Base-by-base conservation (phyloP, 768 basidiomycete species). In the Kwoniella newhampshirensis region DNA sequence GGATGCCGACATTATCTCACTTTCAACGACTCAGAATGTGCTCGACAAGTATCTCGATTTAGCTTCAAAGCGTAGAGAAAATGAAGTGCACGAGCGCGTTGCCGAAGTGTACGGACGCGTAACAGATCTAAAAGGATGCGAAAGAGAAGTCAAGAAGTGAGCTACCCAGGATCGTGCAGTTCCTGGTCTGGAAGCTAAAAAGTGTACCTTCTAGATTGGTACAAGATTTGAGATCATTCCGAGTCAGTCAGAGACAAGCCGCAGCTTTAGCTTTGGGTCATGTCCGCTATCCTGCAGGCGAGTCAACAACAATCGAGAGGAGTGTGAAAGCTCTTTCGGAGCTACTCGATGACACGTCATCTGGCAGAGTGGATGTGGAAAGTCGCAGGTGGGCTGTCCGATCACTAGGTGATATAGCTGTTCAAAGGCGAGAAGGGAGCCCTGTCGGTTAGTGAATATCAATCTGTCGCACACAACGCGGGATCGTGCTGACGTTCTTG, bases 1-100 rank as follows among this genome's bases (percentile, higher is more conserved):
- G n/a, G 67, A 75, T 15, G 75, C 78, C 5, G 86, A 87, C 78
- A 82, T 54, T 75, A 15, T 64, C 5, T 13, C 18, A 2, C 13
- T 6, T 2, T 77, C n/a, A 3, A 59, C 78, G 13, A 69, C 78
- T 47, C 62, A 78, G 37, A 35, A 37, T 6, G 58, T 68, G 25
- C 77, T 94, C 13, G 55, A 64, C 18, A 60, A 56, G 13, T 60
- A 60, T 39, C 76, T 92, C 36, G 86, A 91, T 66, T 78, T 81
- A 52, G 84, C 86, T 17, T 78, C 93, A 57, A 87, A 86, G 75
- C 85, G 89, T 70, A 80, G 85, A 58, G 82, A 78, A 42, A 66
- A 72, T 1, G 67, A 75, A 15, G 88, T 88, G 2, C 93, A 93
- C 76, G 85, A 88, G 64, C 84, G 86, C 7, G 89, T 87, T 30